These are phyloP conservation scores for Fraxinus pennsylvanica DNA, from an alignment of 257 asterid genomes.

Conservation along the genomic window DNA sequence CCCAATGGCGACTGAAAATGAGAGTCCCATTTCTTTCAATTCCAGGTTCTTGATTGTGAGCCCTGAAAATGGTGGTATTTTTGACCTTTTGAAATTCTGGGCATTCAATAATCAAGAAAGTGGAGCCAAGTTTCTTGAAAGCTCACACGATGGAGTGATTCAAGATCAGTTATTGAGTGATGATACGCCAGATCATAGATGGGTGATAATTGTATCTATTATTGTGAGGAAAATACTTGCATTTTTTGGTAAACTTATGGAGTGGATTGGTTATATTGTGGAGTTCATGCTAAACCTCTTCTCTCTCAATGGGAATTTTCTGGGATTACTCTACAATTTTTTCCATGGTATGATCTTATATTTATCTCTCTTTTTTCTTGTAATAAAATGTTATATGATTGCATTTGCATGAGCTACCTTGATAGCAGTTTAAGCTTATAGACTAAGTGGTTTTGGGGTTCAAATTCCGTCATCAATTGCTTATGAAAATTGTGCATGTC, in stretches of 20 bases:
- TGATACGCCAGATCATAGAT: slow-evolving; percentile 47
- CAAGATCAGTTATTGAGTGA: slow-evolving; percentile 20
- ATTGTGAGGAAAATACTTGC: slow-evolving; percentile 60
- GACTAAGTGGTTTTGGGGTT: background rate
- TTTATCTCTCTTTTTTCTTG: background rate
- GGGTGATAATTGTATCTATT: slow-evolving; percentile 79
- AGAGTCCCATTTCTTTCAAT: slow-evolving; percentile 14
- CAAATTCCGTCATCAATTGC: background rate
- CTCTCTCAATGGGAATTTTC: slow-evolving; percentile 62
- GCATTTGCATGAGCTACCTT: background rate
- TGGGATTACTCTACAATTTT: slow-evolving; percentile 50
- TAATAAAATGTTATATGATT: background rate
- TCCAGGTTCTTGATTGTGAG: slow-evolving; percentile 59
- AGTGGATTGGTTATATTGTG: slow-evolving; percentile 59
- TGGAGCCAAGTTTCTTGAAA: slow-evolving; percentile 58
- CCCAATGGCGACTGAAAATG: slow-evolving; percentile 28
- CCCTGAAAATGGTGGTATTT: slow-evolving; percentile 61
- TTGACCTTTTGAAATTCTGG: slow-evolving; percentile 60
- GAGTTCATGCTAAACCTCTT: slow-evolving; percentile 78
- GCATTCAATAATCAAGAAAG: slow-evolving; percentile 39
- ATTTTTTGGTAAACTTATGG: slow-evolving; percentile 69
- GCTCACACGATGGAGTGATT: slow-evolving; percentile 27
- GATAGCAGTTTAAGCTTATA: background rate
- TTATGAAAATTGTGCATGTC: background rate
- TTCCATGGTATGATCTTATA: slow-evolving; percentile 52